These are phyloP conservation scores for Hypoxylon lenormandii DNA, from an alignment of 495 filamentous ascomycete genomes.

Conservation along the genomic window DNA sequence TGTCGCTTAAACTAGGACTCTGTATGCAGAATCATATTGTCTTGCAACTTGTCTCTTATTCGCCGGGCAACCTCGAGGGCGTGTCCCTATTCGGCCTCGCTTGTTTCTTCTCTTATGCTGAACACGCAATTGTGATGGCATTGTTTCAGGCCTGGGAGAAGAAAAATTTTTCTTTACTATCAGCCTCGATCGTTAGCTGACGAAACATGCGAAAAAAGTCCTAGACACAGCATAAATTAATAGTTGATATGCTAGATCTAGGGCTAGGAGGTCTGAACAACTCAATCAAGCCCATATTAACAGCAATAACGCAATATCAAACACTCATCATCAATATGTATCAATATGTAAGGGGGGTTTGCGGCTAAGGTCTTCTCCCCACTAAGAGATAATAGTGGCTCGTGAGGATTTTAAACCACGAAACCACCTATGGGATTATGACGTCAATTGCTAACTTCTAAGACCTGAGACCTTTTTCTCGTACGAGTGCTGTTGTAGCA, in stretches of 20 bases:
- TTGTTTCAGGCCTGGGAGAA: constrained; percentile 42
- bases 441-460: constrained; percentile 30
- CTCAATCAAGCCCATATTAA: constrained; percentile 38
- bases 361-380: constrained; percentile 44
- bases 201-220: constrained; percentile 17
- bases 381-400: constrained; percentile 8
- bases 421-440: constrained; percentile 32
- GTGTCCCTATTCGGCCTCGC: constrained; percentile 39
- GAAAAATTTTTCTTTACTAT: constrained; percentile 32
- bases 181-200: constrained; percentile 42
- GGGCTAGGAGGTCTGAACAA: constrained; percentile 20
- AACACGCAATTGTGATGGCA: constrained; percentile 38
- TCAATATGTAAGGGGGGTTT: too few relatives aligned
- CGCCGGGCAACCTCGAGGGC: constrained; percentile 34
- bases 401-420: too few relatives aligned
- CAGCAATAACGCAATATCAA: constrained; percentile 26
- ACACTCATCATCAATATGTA: constrained; percentile 10
- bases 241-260: background rate
- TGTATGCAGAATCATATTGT: constrained; percentile 40
- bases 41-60: constrained; percentile 43
- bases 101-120: constrained; percentile 32
- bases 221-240: constrained; percentile 30
- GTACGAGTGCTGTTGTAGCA: background rate
- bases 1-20: constrained; percentile 26
- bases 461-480: constrained; percentile 13